Conservation (phyloP, 2,329 filamentous ascomycete genomes). For the Claviceps paspali region DNA sequence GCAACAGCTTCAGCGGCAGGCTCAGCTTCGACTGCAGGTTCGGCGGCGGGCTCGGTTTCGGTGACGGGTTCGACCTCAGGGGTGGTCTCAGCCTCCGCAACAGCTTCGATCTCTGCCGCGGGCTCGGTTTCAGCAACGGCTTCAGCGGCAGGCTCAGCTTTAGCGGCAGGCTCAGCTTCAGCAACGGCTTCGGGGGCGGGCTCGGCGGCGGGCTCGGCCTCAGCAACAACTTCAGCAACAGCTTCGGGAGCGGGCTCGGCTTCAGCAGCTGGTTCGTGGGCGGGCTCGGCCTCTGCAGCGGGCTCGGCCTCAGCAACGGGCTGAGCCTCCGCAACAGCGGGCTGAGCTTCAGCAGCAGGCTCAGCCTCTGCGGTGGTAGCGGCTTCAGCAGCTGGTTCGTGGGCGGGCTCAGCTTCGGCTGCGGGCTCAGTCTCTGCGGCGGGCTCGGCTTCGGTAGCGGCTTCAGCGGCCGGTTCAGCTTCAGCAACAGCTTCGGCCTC, state of each 20-base stretch:
- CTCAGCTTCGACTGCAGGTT: neutral
- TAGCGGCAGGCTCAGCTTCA: neutral
- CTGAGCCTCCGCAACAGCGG: neutral
- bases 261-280: neutral
- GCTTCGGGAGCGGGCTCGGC: neutral
- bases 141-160: neutral
- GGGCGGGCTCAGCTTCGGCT: neutral
- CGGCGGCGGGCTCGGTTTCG: neutral
- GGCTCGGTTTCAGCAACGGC: neutral
- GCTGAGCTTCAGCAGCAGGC: neutral
- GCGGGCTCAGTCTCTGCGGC: neutral
- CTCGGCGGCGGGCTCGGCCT: neutral
- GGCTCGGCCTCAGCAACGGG: neutral
- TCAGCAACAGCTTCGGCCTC: neutral
- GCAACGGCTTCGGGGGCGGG: neutral
- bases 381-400: neutral
- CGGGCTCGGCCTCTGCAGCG: neutral
- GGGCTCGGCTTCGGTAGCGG: neutral
- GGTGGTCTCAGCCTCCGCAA: neutral
- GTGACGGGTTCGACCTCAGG: neutral
- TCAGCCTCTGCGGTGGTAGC: neutral
- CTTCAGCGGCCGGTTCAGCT: neutral
- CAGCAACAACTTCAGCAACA: neutral
- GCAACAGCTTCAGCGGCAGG: neutral
- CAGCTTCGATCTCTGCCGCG: neutral